A percentile compares a stretch with the other conserved stretches of the same genome.
These are phyloP conservation scores for Digitaria exilis DNA, from an alignment of 202 grass and related monocot species.

Conservation along the genomic window DNA sequence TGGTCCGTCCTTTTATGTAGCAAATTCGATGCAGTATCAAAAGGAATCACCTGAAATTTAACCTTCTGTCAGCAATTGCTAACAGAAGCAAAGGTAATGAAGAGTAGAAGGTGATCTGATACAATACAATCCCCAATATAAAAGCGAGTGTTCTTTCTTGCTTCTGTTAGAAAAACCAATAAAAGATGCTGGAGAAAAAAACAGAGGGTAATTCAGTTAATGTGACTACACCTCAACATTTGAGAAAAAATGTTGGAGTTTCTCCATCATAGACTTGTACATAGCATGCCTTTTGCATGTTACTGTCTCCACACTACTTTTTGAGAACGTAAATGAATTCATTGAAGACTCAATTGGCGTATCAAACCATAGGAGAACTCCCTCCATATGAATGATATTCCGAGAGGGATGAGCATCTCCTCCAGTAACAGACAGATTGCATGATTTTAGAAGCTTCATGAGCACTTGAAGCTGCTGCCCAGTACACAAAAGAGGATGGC, in stretches of 20 bases:
- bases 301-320: conserved; percentile 58
- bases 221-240: conserved; percentile 48
- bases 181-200: conserved; percentile 28
- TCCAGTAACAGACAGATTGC: conserved; percentile 55
- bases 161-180: background rate
- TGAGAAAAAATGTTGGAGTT: conserved; percentile 59
- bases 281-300: conserved; percentile 65
- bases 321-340: conserved; percentile 84
- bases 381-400: conserved; percentile 55
- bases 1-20: conserved; percentile 34
- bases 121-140: background rate
- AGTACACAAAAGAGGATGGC: conserved; percentile 68
- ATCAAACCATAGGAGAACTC: conserved; percentile 79
- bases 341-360: conserved; percentile 47
- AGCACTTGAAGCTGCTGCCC: conserved; percentile 97
- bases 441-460: conserved; percentile 85
- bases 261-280: conserved; percentile 78
- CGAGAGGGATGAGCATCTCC: conserved; percentile 40
- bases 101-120: background rate
- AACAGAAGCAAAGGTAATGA: conserved; percentile 20
- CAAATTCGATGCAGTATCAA: conserved; percentile 40
- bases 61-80: conserved; percentile 22
- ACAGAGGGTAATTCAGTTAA: conserved; percentile 31
- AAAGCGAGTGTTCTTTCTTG: conserved; percentile 11
- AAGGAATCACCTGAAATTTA: conserved; percentile 65